Percentiles rank a stretch among this genome's conserved stretches.
Evolutionary conservation across 768 basidiomycete genomes (phyloP).

Genomic region (Kwoniella dejecticola): DNA sequence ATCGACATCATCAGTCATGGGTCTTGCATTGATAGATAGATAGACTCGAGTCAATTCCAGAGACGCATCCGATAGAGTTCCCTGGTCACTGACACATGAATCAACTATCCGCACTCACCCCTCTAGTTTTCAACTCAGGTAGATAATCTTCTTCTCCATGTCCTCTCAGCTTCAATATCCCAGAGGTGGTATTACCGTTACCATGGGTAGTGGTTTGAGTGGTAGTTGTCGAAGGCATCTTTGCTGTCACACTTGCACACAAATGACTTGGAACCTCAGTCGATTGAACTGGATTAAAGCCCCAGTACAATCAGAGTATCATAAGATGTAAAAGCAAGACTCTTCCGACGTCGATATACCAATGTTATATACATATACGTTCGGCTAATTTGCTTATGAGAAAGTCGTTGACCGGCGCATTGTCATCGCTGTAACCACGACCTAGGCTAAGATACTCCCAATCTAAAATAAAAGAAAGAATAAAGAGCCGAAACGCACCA

Average conservation of each 20-base stretch:
- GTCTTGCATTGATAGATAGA: not conserved
- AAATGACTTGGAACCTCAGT: not conserved
- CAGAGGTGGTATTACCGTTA: not conserved
- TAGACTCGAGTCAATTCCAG: too few relatives aligned
- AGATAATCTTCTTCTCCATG: slow-evolving; percentile 8
- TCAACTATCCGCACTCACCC: slow-evolving; percentile 38
- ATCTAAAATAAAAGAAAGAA: too few relatives aligned
- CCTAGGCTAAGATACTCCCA: too few relatives aligned
- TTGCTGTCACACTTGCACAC: not conserved
- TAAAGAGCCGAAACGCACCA: too few relatives aligned
- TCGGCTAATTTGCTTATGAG: too few relatives aligned
- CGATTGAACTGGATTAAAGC: too few relatives aligned
- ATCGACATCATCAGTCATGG: not conserved
- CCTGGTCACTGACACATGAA: not conserved
- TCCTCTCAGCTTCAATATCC: slow-evolving; percentile 23
- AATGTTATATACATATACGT: too few relatives aligned
- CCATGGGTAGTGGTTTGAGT: not conserved
- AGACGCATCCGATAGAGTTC: not conserved
- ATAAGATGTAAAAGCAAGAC: too few relatives aligned
- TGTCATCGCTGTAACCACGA: too few relatives aligned
- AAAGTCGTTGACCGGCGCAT: too few relatives aligned
- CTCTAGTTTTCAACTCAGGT: slow-evolving; percentile 38
- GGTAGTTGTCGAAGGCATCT: slow-evolving; percentile 5
- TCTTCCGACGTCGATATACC: too few relatives aligned
- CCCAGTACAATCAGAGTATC: too few relatives aligned